Evolutionary conservation across 331 rosid species (phyloP).

Genomic region (Quercus phellos): DNA sequence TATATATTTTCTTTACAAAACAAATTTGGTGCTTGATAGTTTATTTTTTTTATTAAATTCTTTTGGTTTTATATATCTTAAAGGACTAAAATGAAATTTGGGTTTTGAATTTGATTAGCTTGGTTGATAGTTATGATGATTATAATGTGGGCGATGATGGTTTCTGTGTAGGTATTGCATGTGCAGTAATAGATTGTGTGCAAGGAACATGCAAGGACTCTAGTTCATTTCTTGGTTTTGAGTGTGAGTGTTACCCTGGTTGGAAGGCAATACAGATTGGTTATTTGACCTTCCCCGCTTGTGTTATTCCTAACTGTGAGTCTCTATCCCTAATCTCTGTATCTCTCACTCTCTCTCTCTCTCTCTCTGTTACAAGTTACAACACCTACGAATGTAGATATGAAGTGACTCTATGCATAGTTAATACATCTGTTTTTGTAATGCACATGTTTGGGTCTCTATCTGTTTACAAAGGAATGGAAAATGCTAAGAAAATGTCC

Average conservation of each 20-base stretch:
- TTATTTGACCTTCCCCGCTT: constrained; percentile 17
- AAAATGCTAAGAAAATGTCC: too few species aligned
- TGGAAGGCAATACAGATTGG: constrained; percentile 27
- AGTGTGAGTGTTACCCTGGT: constrained; percentile 37
- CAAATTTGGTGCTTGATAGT: too few species aligned
- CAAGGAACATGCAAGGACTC: constrained; percentile 39
- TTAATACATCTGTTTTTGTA: too few species aligned
- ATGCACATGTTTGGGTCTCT: too few species aligned
- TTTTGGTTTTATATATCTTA: not conserved
- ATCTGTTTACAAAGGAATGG: too few species aligned
- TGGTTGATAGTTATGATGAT: too few species aligned
- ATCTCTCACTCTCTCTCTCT: not conserved
- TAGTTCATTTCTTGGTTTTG: constrained; percentile 27
- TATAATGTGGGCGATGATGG: not conserved
- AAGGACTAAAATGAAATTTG: not conserved
- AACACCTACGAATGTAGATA: not conserved
- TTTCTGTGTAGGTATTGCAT: constrained; percentile 16
- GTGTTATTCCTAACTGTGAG: constrained; percentile 41
- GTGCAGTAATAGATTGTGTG: constrained; percentile 27
- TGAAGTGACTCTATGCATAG: too few species aligned
- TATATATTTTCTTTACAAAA: too few species aligned
- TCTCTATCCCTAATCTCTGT: not conserved
- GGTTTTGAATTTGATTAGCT: not conserved
- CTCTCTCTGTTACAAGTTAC: not conserved
- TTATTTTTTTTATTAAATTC: not conserved